Base-by-base conservation (phyloP, 371 early-diverging fungal genomes). In the Conidiobolus incongruus region DNA sequence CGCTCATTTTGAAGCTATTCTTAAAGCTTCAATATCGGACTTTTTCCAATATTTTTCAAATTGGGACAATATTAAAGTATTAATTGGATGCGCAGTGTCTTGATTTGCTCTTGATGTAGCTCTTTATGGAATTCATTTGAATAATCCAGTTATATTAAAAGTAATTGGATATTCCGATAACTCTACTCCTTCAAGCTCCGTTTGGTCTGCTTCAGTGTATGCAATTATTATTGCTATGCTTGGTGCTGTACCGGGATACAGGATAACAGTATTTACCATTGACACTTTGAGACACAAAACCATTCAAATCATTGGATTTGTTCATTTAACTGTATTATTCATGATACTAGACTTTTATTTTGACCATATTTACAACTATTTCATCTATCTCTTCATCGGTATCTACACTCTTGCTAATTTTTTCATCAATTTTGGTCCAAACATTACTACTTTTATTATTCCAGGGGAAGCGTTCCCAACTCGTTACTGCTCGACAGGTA, bases 391-490 rank as follows among this genome's bases (percentile, higher is more conserved):
- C 20, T 83, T 85, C 56, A 63, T 84, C 34, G 59, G 63, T 33
- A 44, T 85, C 44, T 81, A 74, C 58, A 75, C 78, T 17, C 56
- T 78, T 30, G 76, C 77, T 12, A 79, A 83, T 55, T 41, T 66
- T 10, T 82, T 85, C 67, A 72, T 70, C 62, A 78, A 88, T 68
- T 87, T 86, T 62, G 89, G 89, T 37, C 83, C 91, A 52, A 88
- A 88, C 66, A 55, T 76, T 33, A 88, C 88, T 24, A 86, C 88
- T 23, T 88, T 91, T 39, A 75, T 91, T 42, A 63, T 82, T 47
- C 87, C 91, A 15, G 77, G 80, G 53, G 91, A 91, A 58, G 73
- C 77, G 4, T 91, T 85, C 69, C 89, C 91, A 16, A 88, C 88
- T 15, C 74, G 77, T 45, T 80, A 74, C 47, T 75, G 88, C 42